Conservation (phyloP, 2,329 filamentous ascomycete genomes). For the Graphilbum fragrans region DNA sequence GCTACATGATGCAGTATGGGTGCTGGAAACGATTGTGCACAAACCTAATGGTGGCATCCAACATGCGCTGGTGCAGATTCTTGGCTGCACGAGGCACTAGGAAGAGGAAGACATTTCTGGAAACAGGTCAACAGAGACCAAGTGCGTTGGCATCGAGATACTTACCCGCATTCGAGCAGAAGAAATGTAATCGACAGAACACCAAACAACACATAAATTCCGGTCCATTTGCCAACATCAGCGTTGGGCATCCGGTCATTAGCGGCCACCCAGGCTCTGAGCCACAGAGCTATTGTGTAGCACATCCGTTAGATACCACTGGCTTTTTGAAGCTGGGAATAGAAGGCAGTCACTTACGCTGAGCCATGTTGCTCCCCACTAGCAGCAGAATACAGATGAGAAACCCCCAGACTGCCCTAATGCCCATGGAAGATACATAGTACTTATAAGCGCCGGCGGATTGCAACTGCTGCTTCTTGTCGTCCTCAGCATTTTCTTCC, state of each 20-base stretch:
- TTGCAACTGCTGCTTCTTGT: too few relatives aligned
- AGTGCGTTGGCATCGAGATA: background rate
- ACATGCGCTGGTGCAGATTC: slow-evolving; percentile 14
- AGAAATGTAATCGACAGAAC: slow-evolving; percentile 10
- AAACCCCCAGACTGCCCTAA: too few relatives aligned
- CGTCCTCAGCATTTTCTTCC: too few relatives aligned
- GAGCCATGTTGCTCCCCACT: too few relatives aligned
- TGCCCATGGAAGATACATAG: too few relatives aligned
- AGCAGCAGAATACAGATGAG: too few relatives aligned
- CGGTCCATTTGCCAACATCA: slow-evolving; percentile 22
- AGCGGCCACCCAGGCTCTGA: too few relatives aligned
- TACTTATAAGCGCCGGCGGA: too few relatives aligned
- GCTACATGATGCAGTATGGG: background rate
- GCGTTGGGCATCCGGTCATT: slow-evolving; percentile 28
- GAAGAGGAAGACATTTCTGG: slow-evolving; percentile 17
- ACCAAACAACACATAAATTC: slow-evolving; percentile 19
- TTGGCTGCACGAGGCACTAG: slow-evolving; percentile 18
- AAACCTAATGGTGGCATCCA: slow-evolving; percentile 6
- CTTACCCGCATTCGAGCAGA: slow-evolving; percentile 6
- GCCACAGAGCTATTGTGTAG: slow-evolving; percentile 26
- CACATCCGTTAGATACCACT: too few relatives aligned
- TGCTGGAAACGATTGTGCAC: background rate
- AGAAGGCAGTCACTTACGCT: slow-evolving; percentile 10
- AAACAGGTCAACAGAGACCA: background rate
- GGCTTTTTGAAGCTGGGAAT: too few relatives aligned